Base-by-base conservation (phyloP, 345 rosid genomes). In the Cardiospermum halicacabum region DNA sequence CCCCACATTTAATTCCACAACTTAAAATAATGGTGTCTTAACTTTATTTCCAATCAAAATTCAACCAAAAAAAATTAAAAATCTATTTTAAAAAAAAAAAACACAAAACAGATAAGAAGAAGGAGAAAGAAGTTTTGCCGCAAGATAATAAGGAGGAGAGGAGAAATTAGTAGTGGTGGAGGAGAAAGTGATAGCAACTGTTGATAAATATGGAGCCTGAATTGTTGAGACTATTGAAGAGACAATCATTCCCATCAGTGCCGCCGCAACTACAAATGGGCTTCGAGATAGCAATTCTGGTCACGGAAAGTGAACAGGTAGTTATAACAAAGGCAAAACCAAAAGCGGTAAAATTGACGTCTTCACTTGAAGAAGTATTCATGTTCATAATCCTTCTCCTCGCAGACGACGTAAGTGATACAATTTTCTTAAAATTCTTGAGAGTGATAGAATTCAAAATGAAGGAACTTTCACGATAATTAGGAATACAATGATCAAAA, bases 181-280 rank as follows among this genome's bases (percentile, higher is more conserved):
- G 73, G 81, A 74, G 45, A 67, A 77, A 50, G 39, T 83, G 0
- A 53, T 69, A n/a, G n/a, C n/a, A 10, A 81, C 77, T 7, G 96
- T 78, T 7, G 96, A 88, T 1, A 95, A 85, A 34, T 95, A 92
- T 12, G 95, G 92, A 42, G 77, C 94, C 73, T 87, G 84, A 73
- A 85, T 87, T 0, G 96, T 89, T 1, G 98, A 92, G 75, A 95
- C 90, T 25, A 87, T 92, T 37, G 88, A 89, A 66, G 98, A 92
- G 73, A 81, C 96, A 0, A 82, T 92, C 5, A 85, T 89, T 5
- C 69, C 89, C 3, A 84, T 83, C 22, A n/a, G n/a, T n/a, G 51
- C 51, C 18, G 49, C 49, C 39, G 39, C 39, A 7, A 3, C 66
- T 1, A n/a, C n/a, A n/a, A n/a, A n/a, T n/a, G 66, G 30, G 13